Conservation (phyloP, 2,329 filamentous ascomycete species). For the Cyphellophora attinorum region DNA sequence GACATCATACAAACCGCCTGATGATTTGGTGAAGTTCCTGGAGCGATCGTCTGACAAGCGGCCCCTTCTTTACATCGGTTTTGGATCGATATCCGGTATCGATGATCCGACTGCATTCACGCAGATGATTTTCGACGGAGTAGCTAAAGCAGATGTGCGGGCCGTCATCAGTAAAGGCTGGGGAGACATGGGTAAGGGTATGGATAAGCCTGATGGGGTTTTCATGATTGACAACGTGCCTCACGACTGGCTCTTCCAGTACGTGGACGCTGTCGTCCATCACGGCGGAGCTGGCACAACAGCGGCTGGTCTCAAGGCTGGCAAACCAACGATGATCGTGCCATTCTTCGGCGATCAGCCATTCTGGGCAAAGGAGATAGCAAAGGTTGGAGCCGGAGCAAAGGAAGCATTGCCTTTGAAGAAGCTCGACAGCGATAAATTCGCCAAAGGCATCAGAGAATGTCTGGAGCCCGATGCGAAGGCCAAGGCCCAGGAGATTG, state of each 20-base stretch:
- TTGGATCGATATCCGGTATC: slow-evolving; percentile 26
- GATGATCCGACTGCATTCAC: slow-evolving; percentile 26
- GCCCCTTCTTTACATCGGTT: slow-evolving; percentile 25
- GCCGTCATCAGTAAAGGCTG: slow-evolving; percentile 29
- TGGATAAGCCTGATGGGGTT: slow-evolving; percentile 22
- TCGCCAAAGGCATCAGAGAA: slow-evolving; percentile 28
- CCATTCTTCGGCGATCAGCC: slow-evolving; percentile 37
- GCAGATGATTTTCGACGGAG: slow-evolving; percentile 25
- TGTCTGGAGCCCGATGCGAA: slow-evolving; percentile 24
- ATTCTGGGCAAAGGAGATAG: slow-evolving; percentile 37
- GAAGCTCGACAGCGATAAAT: slow-evolving; percentile 23
- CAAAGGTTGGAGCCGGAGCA: slow-evolving; percentile 32
- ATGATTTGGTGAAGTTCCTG: slow-evolving; percentile 25
- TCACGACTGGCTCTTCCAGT: slow-evolving; percentile 29
- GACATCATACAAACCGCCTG: slow-evolving; percentile 32
- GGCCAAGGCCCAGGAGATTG: slow-evolving; percentile 24
- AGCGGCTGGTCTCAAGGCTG: slow-evolving; percentile 25
- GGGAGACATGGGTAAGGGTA: slow-evolving; percentile 24
- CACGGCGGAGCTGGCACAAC: slow-evolving; percentile 29
- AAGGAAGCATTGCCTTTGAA: slow-evolving; percentile 27
- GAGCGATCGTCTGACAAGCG: slow-evolving; percentile 15
- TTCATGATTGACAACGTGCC: slow-evolving; percentile 26
- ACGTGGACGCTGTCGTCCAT: slow-evolving; percentile 27
- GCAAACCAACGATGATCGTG: slow-evolving; percentile 28
- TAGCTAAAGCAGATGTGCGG: slow-evolving; percentile 23